Percentiles rank a stretch among this genome's conserved stretches.
Evolutionary conservation across 2,329 filamentous ascomycete species (phyloP).

Genomic region (Dendryphion nanum): DNA sequence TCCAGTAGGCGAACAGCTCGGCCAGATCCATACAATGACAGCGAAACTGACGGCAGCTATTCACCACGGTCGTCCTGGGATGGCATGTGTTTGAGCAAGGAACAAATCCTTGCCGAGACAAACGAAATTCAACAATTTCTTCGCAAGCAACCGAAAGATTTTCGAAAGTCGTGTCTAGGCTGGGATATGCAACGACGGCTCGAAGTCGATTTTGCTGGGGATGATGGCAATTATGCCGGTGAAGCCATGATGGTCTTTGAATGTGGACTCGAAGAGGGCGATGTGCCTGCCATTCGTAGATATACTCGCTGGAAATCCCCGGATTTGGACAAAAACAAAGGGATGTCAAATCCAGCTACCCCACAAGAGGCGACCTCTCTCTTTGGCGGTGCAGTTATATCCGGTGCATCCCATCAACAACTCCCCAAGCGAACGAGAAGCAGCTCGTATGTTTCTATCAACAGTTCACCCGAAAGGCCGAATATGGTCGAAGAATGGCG

Average conservation of each 20-base stretch:
- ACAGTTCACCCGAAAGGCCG: conserved; percentile 36
- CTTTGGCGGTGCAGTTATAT: conserved; percentile 47
- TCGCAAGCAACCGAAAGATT: conserved; percentile 70
- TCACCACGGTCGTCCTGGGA: conserved; percentile 76
- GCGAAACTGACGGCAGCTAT: conserved; percentile 66
- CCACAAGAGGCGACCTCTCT: conserved; percentile 40
- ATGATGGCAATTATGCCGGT: conserved; percentile 72
- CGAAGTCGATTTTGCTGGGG: conserved; percentile 84
- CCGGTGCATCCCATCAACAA: conserved; percentile 18
- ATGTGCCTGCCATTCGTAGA: conserved; percentile 53
- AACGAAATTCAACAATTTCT: conserved; percentile 78
- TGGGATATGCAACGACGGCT: conserved; percentile 91
- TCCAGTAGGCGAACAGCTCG: conserved; percentile 69
- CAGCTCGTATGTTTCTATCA: conserved; percentile 31
- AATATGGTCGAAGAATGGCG: conserved; percentile 63
- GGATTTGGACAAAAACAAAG: conserved; percentile 23
- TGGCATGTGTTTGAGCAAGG: conserved; percentile 66
- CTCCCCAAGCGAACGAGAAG: conserved; percentile 22
- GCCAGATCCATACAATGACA: conserved; percentile 70
- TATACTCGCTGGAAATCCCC: conserved; percentile 55
- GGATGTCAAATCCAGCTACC: conserved; percentile 11
- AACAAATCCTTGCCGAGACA: conserved; percentile 73
- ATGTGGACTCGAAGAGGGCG: conserved; percentile 65
- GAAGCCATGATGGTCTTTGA: conserved; percentile 74
- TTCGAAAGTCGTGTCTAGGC: conserved; percentile 72